Evolutionary conservation across 164 flowering plant genomes (phyloP), one percentile per base, ranked within the genome.

Genomic region (Vitis rupestris): DNA sequence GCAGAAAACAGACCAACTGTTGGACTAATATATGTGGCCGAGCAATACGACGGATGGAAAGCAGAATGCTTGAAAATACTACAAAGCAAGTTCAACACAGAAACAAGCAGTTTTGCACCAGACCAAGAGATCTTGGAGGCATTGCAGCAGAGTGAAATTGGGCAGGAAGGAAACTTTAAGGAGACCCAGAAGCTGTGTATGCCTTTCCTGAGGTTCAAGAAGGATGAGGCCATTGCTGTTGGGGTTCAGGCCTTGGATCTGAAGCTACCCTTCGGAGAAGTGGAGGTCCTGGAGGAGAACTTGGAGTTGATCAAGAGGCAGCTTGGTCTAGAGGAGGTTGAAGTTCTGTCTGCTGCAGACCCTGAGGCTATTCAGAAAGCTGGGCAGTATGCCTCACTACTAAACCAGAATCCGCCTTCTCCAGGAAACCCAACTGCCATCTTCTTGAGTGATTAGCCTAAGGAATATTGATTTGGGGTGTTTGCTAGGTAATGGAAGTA

Each of bases 121-220:
- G 97, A 89, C 55, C 62, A 67, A 50, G 94, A 88, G 71, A 89
- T 92, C 62, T 49, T 82, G 63, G 78, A 78, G 9, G 91, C 86
- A 17, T 64, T 94, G 19, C 70, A 82, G 78, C 75, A 72, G 37
- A 87, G 87, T 64, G 58, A 66, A 1, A 59, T 82, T 29, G 90
- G 89, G 2, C 83, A 79, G 74, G 74, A 66, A 11, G 67, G 70
- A 27, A 76, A 90, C 66, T 90, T 89, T 30, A 89, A 90, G 55
- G 82, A 85, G 64, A 83, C 75, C 54, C 90, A 85, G 66, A 90
- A 94, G 79, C 84, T 77, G 0, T 92, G 97, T 56, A 92, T 89
- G 98, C 92, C 97, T 11, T 92, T 92, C 76, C 56, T 94, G 81
- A 88, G 84, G 80, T 90, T 87, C 80, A 94, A 94, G 83, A 92